Percentiles rank a stretch among this genome's conserved stretches.
phyloP scores from a whole-genome alignment of 2,329 filamentous ascomycete species.

The Arthrobotrys musiformis region DNA sequence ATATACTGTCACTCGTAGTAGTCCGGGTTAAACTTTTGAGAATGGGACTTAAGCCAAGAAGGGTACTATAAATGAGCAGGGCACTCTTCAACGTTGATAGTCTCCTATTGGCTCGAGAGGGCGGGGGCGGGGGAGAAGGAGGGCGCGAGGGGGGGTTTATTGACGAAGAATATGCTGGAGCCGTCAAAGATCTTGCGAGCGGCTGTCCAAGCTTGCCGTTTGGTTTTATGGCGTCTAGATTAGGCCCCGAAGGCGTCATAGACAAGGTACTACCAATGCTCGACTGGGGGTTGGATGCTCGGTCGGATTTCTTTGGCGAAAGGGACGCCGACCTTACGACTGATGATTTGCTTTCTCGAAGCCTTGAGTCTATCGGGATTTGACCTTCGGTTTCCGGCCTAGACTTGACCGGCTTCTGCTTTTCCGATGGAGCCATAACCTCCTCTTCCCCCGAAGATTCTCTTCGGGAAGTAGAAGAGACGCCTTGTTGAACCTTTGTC shows the following conservation, averaged over 20 bases:
- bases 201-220: conserved; percentile 6
- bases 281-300: neutral
- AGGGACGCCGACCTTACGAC: conserved; percentile 27
- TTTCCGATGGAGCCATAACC: neutral
- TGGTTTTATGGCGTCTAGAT: neutral
- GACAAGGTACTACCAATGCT: neutral
- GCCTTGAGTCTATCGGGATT: neutral
- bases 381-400: neutral
- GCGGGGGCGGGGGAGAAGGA: conserved; percentile 66
- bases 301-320: conserved; percentile 27
- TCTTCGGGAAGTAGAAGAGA: neutral
- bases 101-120: conserved; percentile 68
- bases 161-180: conserved; percentile 61
- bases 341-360: conserved; percentile 7
- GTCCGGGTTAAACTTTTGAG: conserved; percentile 95
- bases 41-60: conserved; percentile 92
- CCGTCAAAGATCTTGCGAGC: conserved; percentile 57
- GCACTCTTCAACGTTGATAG: conserved; percentile 91
- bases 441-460: neutral
- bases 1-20: conserved; percentile 93
- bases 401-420: neutral
- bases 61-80: conserved; percentile 88
- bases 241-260: neutral
- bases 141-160: conserved; percentile 62
- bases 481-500: conserved; percentile 12